Evolutionary conservation across 2,329 filamentous ascomycete species (phyloP), one percentile per base, ranked within the genome.

Genomic region (Ceratocystis alfenasii): DNA sequence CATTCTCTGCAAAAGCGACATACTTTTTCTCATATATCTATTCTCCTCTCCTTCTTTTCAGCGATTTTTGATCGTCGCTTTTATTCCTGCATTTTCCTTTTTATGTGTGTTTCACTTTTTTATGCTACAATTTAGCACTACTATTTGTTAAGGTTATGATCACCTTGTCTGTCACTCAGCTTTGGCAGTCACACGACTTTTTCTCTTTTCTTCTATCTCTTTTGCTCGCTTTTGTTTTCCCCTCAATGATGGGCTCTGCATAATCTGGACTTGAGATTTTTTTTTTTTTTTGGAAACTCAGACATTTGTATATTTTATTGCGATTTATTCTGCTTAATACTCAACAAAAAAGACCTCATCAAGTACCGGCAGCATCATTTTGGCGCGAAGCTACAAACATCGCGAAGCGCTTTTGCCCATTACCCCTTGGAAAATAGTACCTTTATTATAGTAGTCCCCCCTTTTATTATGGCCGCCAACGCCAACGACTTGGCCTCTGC

Each of bases 401-500:
- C 48, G 48, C 48, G n/a, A 50, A 22, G 48, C 48, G 48, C 48
- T 22, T 50, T 22, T 50, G 3, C 20, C 48, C 20, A 50, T 20
- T 22, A 48, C 46, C 46, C 46, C 46, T 22, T 30, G 22, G 12
- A 57, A 57, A 20, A 57, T 57, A 57, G 22, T 5, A 57, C 22
- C 36, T 57, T 5, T 33, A n/a, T 57, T 57, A 57, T 57, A 57
- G 53, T 5, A 30, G 22, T 57, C 22, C 61, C 44, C 41, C 22
- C 50, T 41, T 25, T 30, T 63, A 69, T 69, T 66, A 79, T 79
- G 78, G 73, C 75, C 61, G 72, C 74, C 20, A 76, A 76, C 63
- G 73, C 73, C 67, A 72, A 73, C 67, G 74, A 72, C 67, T 71
- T 75, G 36, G 71, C 72, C 63, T 74, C 76, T 66, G 74, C 57